phyloP scores from a whole-genome alignment of 2,329 filamentous ascomycete genomes.

The Diaporthe amygdali region DNA sequence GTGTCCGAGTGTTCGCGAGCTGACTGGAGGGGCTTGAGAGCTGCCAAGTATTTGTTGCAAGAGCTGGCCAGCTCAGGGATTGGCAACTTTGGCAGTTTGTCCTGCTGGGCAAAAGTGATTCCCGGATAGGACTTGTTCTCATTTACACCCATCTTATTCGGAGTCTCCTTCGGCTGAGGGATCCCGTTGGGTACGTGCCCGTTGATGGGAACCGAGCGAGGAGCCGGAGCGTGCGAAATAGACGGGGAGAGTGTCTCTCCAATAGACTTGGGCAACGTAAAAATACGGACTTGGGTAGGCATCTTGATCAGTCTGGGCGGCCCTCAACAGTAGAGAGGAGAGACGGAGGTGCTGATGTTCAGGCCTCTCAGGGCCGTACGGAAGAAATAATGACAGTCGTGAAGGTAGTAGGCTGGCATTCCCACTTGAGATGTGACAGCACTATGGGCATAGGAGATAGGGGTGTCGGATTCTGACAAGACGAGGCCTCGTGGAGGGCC shows the following conservation, averaged over 20 bases:
- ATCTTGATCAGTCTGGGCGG: conserved; percentile 56
- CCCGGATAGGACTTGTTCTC: conserved; percentile 66
- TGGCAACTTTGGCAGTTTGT: conserved; percentile 87
- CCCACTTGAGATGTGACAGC: conserved; percentile 34
- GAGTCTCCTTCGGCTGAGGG: conserved; percentile 36
- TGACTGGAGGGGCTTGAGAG: conserved; percentile 81
- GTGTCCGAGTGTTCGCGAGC: conserved; percentile 84
- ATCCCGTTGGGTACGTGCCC: conserved; percentile 40
- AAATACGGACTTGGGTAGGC: conserved; percentile 71
- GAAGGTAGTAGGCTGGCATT: conserved; percentile 83
- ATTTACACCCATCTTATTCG: conserved; percentile 59
- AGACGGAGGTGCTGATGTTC: conserved; percentile 80
- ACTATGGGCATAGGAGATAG: background rate
- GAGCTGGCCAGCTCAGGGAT: conserved; percentile 86
- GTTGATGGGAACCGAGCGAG: conserved; percentile 43
- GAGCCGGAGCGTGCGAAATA: conserved; percentile 41
- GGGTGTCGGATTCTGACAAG: background rate
- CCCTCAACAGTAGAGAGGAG: conserved; percentile 73
- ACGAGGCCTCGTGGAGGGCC: background rate
- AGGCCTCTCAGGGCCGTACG: conserved; percentile 86
- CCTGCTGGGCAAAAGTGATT: conserved; percentile 88
- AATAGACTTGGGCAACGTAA: conserved; percentile 72
- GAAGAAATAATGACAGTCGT: conserved; percentile 94
- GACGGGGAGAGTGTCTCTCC: conserved; percentile 68
- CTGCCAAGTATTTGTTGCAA: conserved; percentile 78